Conservation (phyloP, 2,329 filamentous ascomycete species). For the Chrysoporthe cubensis region DNA sequence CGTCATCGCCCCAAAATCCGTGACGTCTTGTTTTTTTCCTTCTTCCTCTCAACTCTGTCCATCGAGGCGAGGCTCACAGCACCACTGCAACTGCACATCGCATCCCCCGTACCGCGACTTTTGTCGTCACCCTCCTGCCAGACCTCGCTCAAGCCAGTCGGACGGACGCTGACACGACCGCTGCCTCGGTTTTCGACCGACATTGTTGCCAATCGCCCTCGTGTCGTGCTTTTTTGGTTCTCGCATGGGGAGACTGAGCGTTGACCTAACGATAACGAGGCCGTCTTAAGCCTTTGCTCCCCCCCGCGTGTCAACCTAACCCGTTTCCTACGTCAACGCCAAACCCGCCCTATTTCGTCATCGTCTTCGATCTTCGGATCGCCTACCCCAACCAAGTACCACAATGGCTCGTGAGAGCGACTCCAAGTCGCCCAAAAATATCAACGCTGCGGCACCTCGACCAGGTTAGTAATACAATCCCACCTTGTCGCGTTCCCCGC, state of each 20-base stretch:
- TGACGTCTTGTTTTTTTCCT: constrained; percentile 29
- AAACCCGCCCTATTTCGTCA: constrained; percentile 37
- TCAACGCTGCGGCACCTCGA: constrained; percentile 35
- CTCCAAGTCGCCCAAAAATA: constrained; percentile 54
- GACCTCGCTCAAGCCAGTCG: neutral
- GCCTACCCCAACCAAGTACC: constrained; percentile 1
- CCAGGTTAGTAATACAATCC: constrained; percentile 25
- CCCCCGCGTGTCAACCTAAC: constrained; percentile 14
- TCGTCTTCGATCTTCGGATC: constrained; percentile 34
- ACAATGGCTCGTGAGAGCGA: constrained; percentile 38
- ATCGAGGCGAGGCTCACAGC: constrained; percentile 10
- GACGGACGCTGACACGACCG: neutral
- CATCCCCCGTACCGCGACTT: neutral
- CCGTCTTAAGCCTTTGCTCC: constrained; percentile 26
- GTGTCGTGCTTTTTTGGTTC: constrained; percentile 11
- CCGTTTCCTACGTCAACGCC: constrained; percentile 7
- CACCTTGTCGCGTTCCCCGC: neutral
- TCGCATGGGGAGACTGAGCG: constrained; percentile 4
- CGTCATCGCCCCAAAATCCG: constrained; percentile 30
- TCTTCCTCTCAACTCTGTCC: constrained; percentile 27
- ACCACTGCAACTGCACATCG: constrained; percentile 17
- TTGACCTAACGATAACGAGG: constrained; percentile 28
- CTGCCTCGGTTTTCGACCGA: neutral
- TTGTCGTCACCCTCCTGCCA: constrained; percentile 17
- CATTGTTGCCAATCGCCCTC: constrained; percentile 7